Base-by-base conservation (phyloP, 805 yeast species). In the Kuraishia floccosa region DNA sequence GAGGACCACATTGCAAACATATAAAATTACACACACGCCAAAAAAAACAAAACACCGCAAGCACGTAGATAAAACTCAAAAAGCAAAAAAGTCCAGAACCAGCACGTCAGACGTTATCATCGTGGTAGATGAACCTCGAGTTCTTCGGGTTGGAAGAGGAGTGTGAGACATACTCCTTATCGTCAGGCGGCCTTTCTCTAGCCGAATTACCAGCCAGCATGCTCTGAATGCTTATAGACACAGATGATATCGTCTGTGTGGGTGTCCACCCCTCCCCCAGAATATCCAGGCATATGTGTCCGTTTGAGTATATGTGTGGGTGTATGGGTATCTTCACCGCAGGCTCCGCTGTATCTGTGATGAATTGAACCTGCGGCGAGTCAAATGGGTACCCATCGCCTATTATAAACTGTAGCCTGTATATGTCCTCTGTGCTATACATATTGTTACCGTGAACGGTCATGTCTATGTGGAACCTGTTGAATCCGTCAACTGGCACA, bases 271-370 rank as follows among this genome's bases (percentile, higher is more conserved):
- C 78, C 13, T 63, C 63, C 3, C 80, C 84, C 23, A 79, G 51
- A 2, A 80, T 52, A 42, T 79, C 72, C 14, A 79, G 54, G 45
- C 89, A 79, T n/a, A 79, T 79, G 42, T 80, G 87, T 2, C 87
- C 89, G 43, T 80, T 80, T 20, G 78, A 65, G 44, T 79, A 79
- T 3, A 79, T 61, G 44, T 79, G 89, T 0, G 89, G 89, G 44
- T 79, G 86, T 3, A 76, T 41, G 1, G 89, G 89, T 3, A 79
- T 65, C 30, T 37, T 39, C 28, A 28, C 34, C 4, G 19, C 24
- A 6, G 12, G 14, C 11, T 35, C 26, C 19, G 46, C 39, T 5
- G 44, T 42, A 2, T 35, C 37, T 3, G 33, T 40, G n/a, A 69
- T 44, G 43, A 76, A 76, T 36, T 64, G 57, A 2, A 71, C 78